These are phyloP conservation scores for Kodamaea neixiangensis DNA, from an alignment of 805 yeast species.

Conservation along the genomic window DNA sequence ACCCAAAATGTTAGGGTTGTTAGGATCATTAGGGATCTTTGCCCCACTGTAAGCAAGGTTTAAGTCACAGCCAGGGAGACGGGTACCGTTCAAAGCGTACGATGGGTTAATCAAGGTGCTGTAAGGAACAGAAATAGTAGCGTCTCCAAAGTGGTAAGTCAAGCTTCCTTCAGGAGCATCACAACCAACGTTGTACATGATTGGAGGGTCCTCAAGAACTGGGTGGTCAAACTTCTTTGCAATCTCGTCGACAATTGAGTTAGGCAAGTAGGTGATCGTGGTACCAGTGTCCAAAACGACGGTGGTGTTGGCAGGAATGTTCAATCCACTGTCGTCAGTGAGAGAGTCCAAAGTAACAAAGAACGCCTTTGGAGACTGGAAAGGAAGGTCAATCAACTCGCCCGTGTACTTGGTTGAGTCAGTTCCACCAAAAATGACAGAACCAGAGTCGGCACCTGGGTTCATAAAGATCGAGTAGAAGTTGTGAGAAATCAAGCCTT, in stretches of 20 bases:
- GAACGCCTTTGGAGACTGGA: not conserved
- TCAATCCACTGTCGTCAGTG: not conserved
- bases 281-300: slow-evolving; percentile 11
- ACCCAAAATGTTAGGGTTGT: slow-evolving; percentile 21
- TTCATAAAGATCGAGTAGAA: slow-evolving; percentile 16
- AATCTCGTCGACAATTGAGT: slow-evolving; percentile 10
- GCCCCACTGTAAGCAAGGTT: not conserved
- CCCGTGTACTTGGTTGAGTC: slow-evolving; percentile 17
- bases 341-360: slow-evolving; percentile 3
- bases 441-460: slow-evolving; percentile 11
- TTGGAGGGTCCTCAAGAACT: slow-evolving; percentile 2
- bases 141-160: not conserved
- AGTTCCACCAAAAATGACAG: slow-evolving; percentile 19
- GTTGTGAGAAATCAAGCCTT: slow-evolving; percentile 11
- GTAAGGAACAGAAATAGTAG: not conserved
- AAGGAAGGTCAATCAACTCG: not conserved
- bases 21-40: not conserved
- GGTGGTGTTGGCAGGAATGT: not conserved
- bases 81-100: not conserved
- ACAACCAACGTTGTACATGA: slow-evolving; percentile 7
- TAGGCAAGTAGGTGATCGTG: slow-evolving; percentile 8
- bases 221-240: slow-evolving; percentile 13
- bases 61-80: slow-evolving; percentile 1
- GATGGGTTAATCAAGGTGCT: not conserved
- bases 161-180: not conserved